Evolutionary conservation across 1,139 yeast genomes (phyloP), one percentile per base, ranked within the genome.

Genomic region (Yamadazyma kanchanaburiensis): DNA sequence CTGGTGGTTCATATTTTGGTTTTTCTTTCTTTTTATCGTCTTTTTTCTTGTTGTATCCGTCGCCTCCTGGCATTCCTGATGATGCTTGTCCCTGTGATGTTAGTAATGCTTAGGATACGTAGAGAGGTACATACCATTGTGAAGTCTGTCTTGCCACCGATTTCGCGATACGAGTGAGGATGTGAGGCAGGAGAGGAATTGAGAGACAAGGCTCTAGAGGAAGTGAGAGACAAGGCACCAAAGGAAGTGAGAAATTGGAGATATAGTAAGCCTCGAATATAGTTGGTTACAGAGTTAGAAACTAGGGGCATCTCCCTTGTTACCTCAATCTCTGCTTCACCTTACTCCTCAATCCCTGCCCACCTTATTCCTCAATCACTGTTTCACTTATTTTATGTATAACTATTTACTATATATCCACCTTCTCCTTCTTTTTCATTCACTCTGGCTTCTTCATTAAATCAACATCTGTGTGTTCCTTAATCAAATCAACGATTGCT

Each of bases 1-100:
- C 97, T 13, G 98, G 98, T 22, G 98, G 98, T 60, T 94, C 99
- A 58, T 89, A 91, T 64, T 87, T 88, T 48, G 96, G 96, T 58
- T 82, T 83, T 42, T 82, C 86, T 44, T 80, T 78, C 74, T 86
- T 82, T 58, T 79, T 79, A 58, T 80, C 83, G 48, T 79, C 81
- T 59, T 80, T 81, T 66, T 79, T 80, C 57, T 79, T 80, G 50
- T 78, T 80, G 48, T 53, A 46, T 30, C 35, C 36, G 43, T 70
- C 72, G 49, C 72, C 74, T 39, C 80, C 79, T 38, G 81, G 77
- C 71, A 79, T 66, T 41, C 86, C 86, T 22, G 91, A 82, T 35
- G 84, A 83, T 44, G 82, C 82, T 73, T 84, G 94, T 53, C 94
- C 94, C 94, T 40, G 24, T 3, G 20, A 19, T 11, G 45, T 42